Base-by-base conservation (phyloP, 2,329 filamentous ascomycete species). In the Coleophoma crateriformis region DNA sequence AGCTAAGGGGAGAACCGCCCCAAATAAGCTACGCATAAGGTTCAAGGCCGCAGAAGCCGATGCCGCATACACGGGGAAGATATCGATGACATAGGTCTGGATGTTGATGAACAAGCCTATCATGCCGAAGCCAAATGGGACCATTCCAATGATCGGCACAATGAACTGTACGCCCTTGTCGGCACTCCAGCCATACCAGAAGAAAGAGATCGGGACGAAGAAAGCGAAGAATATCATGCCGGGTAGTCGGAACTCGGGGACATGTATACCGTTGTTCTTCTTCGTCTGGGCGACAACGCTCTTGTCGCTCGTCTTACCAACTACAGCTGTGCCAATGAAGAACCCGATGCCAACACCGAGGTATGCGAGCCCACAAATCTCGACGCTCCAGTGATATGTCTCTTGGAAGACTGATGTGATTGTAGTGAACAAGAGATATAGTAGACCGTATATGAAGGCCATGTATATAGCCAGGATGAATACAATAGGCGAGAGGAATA, bases 401-500 rank as follows among this genome's bases (percentile, higher is more conserved):
- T 64, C 44, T 15, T 67, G 63, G 48, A 76, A 79, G 44, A 80
- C 72, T 44, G 68, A 72, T 0, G 70, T 66, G 59, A 73, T 78
- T 1, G 76, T 75, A 2, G 73, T 68, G 3, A 79, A 66, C 38
- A 79, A 74, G 0, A 73, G 74, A 58, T 79, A 80, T 0, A 79
- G 62, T 0, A 77, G 65, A 22, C 76, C 72, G 51, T 79, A 80
- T 1, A 77, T 58, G 1, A 78, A 64, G 0, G 71, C 69, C 7
- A 79, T 64, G 50, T 79, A 79, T 0, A 77, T 19, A 0, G 70
- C 67, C 52, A 78, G 66, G 3, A 72, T 61, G 3, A 69, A 44
- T 8, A 68, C 62, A 46, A 69, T 66, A 11, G 66, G 65, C 39
- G 67, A 66, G 35, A 56, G 50, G 44, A 58, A 58, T 19, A 65